Evolutionary conservation across 257 asterid species (phyloP).

Genomic region (Solanum arcanum): DNA sequence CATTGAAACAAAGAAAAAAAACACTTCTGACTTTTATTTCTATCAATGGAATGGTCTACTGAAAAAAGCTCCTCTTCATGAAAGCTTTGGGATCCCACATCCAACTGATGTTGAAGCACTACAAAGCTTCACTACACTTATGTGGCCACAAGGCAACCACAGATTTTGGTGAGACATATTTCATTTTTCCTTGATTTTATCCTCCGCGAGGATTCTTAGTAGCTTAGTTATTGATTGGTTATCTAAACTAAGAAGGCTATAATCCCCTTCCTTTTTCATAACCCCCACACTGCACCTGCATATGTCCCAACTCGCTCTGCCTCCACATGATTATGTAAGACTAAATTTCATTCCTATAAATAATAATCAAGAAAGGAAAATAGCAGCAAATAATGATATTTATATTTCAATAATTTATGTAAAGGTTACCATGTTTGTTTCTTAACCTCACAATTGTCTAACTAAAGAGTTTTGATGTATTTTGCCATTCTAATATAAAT

Average conservation of each 20-base stretch:
- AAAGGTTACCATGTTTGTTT: too few relatives aligned
- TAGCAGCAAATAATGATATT: neutral
- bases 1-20: conserved; percentile 32
- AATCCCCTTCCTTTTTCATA: neutral
- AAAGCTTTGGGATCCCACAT: conserved; percentile 60
- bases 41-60: conserved; percentile 41
- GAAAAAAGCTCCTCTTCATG: conserved; percentile 39
- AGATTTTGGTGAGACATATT: conserved; percentile 4
- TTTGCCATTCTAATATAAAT: neutral
- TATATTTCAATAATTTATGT: neutral
- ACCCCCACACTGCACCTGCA: neutral
- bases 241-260: neutral
- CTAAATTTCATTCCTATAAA: too few relatives aligned
- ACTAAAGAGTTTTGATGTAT: neutral
- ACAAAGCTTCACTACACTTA: conserved; percentile 24
- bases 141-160: conserved; percentile 52
- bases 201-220: too few relatives aligned
- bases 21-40: conserved; percentile 26
- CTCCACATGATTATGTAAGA: neutral
- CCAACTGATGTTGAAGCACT: conserved; percentile 23
- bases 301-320: neutral
- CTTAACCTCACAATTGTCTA: neutral
- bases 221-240: neutral
- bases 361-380: neutral
- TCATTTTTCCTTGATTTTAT: too few relatives aligned